Conservation (phyloP, 495 filamentous ascomycete species). For the Cladorrhinum samala region DNA sequence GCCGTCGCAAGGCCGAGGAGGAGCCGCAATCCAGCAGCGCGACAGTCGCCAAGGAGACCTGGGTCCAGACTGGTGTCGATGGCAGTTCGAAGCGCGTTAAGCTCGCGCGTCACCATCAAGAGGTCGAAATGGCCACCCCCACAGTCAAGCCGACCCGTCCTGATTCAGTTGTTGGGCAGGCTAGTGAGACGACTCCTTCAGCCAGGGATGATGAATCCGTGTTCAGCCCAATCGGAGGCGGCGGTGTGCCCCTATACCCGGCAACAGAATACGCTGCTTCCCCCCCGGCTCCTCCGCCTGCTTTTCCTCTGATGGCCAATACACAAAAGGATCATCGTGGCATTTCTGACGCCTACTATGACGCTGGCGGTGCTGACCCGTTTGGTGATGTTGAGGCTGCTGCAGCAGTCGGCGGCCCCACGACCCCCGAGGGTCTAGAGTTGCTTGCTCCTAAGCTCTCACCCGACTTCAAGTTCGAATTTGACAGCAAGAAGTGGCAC, state of each 20-base stretch:
- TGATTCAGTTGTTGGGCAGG: background rate
- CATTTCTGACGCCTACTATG: constrained; percentile 16
- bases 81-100: constrained; percentile 36
- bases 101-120: constrained; percentile 27
- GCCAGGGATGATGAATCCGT: background rate
- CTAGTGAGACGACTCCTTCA: background rate
- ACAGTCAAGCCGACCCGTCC: background rate
- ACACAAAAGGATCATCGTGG: constrained; percentile 9
- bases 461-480: background rate
- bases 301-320: background rate
- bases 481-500: background rate
- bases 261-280: background rate
- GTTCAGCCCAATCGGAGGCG: background rate
- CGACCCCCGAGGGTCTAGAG: background rate
- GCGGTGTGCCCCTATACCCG: background rate
- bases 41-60: constrained; percentile 21
- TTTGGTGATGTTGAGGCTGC: background rate
- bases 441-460: background rate
- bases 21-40: constrained; percentile 9
- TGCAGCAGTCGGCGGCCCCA: background rate
- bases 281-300: background rate
- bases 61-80: constrained; percentile 26
- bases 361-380: constrained; percentile 6
- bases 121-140: background rate
- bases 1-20: constrained; percentile 27